phyloP scores from a whole-genome alignment of 163 green algal species.

The Chlamydomonas reinhardtii region DNA sequence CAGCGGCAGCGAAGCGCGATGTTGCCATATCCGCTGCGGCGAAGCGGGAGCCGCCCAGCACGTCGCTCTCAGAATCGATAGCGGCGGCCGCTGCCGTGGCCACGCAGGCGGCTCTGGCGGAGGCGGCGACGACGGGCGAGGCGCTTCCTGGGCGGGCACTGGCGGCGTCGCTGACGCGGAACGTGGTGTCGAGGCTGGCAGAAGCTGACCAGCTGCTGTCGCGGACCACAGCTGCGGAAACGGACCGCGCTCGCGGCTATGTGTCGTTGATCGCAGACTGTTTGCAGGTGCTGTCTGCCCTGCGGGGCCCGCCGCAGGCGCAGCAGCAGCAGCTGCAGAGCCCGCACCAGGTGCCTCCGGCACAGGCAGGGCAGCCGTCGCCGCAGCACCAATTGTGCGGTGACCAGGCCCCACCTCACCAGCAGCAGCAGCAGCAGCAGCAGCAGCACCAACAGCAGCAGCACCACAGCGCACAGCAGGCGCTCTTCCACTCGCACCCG shows the following conservation, averaged over 20 bases:
- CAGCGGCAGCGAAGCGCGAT: neutral
- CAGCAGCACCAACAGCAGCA: neutral
- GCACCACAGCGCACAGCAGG: neutral
- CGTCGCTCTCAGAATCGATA: too few species aligned
- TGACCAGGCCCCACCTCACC: neutral
- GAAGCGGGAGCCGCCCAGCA: neutral
- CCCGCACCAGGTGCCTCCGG: neutral
- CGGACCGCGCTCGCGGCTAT: conserved; percentile 8
- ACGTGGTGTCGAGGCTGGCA: conserved; percentile 28
- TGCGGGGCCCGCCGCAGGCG: neutral
- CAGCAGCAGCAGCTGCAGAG: neutral
- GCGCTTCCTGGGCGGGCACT: neutral
- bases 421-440: neutral
- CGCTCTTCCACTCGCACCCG: neutral
- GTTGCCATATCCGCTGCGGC: too few species aligned
- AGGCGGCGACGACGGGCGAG: neutral
- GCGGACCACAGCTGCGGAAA: conserved; percentile 14
- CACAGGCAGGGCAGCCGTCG: too few species aligned
- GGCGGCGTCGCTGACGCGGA: conserved; percentile 19
- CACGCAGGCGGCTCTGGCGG: neutral
- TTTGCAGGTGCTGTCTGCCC: conserved; percentile 11
- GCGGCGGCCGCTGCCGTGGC: neutral
- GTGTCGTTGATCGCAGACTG: conserved; percentile 26
- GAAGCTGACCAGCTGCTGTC: conserved; percentile 28
- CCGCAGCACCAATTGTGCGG: too few species aligned